Evolutionary conservation across 371 early-diverging fungal species (phyloP).

Genomic region (Syncephalastrum sp.): DNA sequence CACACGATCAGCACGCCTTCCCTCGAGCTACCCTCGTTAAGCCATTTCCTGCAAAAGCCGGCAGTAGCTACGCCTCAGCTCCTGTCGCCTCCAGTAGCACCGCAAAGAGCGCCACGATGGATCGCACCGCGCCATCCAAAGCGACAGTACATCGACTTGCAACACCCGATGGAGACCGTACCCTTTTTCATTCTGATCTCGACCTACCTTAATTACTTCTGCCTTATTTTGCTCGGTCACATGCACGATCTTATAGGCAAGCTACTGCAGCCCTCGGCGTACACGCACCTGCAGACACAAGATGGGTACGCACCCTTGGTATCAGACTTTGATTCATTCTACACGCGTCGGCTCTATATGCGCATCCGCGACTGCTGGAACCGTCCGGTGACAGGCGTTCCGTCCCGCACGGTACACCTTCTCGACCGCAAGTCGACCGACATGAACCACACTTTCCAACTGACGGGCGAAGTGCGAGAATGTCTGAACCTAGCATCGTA

Average conservation of each 20-base stretch:
- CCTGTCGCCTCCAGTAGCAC: too few species aligned
- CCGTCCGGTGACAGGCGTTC: slow-evolving; percentile 95
- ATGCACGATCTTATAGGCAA: slow-evolving; percentile 87
- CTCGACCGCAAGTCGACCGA: slow-evolving; percentile 85
- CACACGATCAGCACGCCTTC: slow-evolving; percentile 28
- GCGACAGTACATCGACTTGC: slow-evolving; percentile 18
- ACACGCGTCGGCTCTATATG: slow-evolving; percentile 91
- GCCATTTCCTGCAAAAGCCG: too few species aligned
- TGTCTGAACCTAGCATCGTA: slow-evolving; percentile 97
- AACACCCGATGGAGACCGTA: slow-evolving; percentile 24
- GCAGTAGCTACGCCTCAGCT: too few species aligned
- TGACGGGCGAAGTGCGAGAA: slow-evolving; percentile 82
- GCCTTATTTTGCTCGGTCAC: slow-evolving; percentile 94
- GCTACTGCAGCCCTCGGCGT: slow-evolving; percentile 67
- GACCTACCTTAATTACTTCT: slow-evolving; percentile 94
- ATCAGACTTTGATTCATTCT: slow-evolving; percentile 97
- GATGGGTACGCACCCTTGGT: slow-evolving; percentile 90
- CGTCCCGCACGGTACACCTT: slow-evolving; percentile 87
- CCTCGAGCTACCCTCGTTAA: too few species aligned
- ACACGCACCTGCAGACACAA: slow-evolving; percentile 62
- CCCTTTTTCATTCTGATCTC: slow-evolving; percentile 82
- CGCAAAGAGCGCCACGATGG: slow-evolving; percentile 4
- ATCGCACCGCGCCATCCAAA: slow-evolving; percentile 14
- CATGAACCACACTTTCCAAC: slow-evolving; percentile 82
- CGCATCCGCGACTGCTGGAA: slow-evolving; percentile 97